Evolutionary conservation across 805 yeast species (phyloP), one percentile per base, ranked within the genome.

Genomic region (Jamesozyma lodderae): DNA sequence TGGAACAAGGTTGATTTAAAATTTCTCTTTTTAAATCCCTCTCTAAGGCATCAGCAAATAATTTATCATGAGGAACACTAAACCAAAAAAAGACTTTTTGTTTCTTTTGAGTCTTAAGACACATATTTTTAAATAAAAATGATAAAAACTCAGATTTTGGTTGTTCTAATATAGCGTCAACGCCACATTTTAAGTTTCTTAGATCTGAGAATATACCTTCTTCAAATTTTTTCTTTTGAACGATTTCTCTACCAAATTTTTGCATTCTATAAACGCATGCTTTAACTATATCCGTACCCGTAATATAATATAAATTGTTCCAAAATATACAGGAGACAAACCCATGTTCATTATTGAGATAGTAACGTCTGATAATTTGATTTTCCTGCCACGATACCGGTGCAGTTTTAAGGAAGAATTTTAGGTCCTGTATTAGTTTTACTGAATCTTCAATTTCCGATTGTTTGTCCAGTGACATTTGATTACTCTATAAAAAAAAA

Each of bases 31-130:
- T 88, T 55, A 88, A 62, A 57, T 92, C 98, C 50, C 98, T 70
- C 57, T 88, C 96, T 32, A 92, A 63, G 1, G 96, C 96, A 60
- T 92, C 97, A 3, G 87, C 77, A 72, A 92, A 90, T 32, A 90
- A 66, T 55, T 81, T 79, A 55, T 90, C 96, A 60, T 92, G 97
- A 20, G 92, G 90, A 6, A 92, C 96, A 54, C 87, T 81, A 58
- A 84, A 87, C 97, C 97, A 92, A 59, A 82, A 86, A 56, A 92
- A 90, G 31, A 90, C 97, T 57, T 92, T 90, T 57, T 90, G 98
- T 53, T 92, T 90, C 71, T 90, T 90, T 53, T 90, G 96, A 0
- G 98, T 90, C 51, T 95, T 72, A 15, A 90, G 68, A 56, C 97
- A 90, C 48, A 80, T 77, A 57, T 90, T 84, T 54, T 80, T 83